Conservation (phyloP, 2,329 filamentous ascomycete genomes). For the Paecilomyces fulvus region DNA sequence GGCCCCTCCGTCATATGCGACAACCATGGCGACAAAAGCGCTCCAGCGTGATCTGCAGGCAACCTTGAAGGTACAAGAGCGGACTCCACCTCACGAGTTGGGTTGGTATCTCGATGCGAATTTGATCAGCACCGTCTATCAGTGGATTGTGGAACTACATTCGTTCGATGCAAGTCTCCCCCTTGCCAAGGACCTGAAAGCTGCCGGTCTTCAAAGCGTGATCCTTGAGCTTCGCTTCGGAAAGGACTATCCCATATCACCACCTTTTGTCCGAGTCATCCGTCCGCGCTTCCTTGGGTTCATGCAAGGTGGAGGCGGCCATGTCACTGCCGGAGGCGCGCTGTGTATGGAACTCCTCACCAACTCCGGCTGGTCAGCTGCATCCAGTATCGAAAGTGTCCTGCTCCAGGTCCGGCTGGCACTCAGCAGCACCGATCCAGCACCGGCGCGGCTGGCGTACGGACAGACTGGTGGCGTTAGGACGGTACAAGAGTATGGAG, state of each 20-base stretch:
- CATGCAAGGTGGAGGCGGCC: slow-evolving; percentile 65
- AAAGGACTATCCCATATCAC: slow-evolving; percentile 63
- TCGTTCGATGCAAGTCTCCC: slow-evolving; percentile 64
- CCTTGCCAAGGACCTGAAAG: slow-evolving; percentile 66
- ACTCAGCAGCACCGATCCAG: slow-evolving; percentile 58
- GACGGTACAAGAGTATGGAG: slow-evolving; percentile 48
- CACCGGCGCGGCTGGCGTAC: slow-evolving; percentile 58
- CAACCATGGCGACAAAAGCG: slow-evolving; percentile 49
- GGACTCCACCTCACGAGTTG: slow-evolving; percentile 53
- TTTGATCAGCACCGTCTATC: slow-evolving; percentile 66
- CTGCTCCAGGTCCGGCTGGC: slow-evolving; percentile 74
- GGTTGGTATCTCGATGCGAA: slow-evolving; percentile 74
- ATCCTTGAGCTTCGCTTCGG: slow-evolving; percentile 78
- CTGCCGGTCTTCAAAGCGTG: slow-evolving; percentile 53
- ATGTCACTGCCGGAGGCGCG: slow-evolving; percentile 76
- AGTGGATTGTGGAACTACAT: slow-evolving; percentile 87
- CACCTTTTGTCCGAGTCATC: slow-evolving; percentile 77
- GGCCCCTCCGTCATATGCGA: slow-evolving; percentile 58
- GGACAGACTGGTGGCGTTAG: neutral
- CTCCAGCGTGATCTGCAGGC: slow-evolving; percentile 58
- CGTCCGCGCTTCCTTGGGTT: slow-evolving; percentile 72
- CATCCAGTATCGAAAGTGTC: slow-evolving; percentile 66
- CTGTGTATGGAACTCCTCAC: slow-evolving; percentile 81
- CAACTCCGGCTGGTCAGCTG: slow-evolving; percentile 71
- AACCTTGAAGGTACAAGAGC: slow-evolving; percentile 56